Percentiles rank a stretch among this genome's conserved stretches.
phyloP scores from a whole-genome alignment of 108 stramenopile genomes.

The Nitzschia putrida region DNA sequence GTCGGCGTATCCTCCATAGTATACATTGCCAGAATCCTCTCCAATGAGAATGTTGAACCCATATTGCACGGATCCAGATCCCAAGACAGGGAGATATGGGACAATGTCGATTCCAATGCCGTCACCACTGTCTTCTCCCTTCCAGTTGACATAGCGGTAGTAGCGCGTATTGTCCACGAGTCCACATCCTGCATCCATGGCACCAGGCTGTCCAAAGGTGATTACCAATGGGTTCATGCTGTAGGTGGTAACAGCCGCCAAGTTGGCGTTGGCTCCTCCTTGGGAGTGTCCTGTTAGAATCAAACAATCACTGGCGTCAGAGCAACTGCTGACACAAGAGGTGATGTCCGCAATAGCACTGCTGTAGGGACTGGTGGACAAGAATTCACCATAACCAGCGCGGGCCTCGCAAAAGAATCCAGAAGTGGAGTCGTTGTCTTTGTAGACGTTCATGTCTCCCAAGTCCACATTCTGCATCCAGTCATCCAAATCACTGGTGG shows the following conservation, averaged over 20 bases:
- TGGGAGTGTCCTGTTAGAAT: constrained; percentile 3
- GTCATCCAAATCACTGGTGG: not conserved
- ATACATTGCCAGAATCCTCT: constrained; percentile 1
- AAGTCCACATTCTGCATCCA: constrained; percentile 12
- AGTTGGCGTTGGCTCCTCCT: not conserved
- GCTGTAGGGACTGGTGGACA: not conserved
- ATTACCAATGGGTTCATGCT: constrained; percentile 4
- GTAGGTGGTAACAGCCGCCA: constrained; percentile 1
- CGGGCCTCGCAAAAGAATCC: not conserved
- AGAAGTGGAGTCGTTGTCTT: not conserved
- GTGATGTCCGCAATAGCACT: not conserved
- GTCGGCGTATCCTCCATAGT: constrained; percentile 10
- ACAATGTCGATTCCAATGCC: constrained; percentile 6
- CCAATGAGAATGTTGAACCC: constrained; percentile 5
- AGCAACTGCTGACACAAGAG: not conserved
- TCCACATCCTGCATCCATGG: constrained; percentile 5
- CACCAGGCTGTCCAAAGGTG: constrained; percentile 11
- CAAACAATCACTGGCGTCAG: not conserved
- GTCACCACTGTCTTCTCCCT: not conserved
- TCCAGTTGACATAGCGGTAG: constrained; percentile 17
- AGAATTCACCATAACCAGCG: constrained; percentile 1
- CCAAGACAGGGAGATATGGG: not conserved
- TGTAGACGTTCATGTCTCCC: not conserved
- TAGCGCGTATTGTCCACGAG: constrained; percentile 4
- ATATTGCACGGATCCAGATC: constrained; percentile 2